These are phyloP conservation scores for Sisymbrium irio DNA, from an alignment of 345 rosid species.

Conservation along the genomic window DNA sequence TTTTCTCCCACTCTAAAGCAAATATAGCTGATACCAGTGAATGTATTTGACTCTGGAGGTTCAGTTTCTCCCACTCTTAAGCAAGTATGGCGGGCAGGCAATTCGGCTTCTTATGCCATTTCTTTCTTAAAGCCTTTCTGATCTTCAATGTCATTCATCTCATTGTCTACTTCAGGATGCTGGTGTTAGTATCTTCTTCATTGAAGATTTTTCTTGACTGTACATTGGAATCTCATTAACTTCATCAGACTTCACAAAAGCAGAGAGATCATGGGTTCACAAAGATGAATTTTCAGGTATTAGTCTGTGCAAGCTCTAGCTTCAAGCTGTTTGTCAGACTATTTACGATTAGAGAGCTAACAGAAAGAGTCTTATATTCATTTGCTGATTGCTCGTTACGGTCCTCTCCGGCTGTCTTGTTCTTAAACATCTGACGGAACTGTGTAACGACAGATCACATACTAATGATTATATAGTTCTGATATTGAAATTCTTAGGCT, in stretches of 20 bases:
- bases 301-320: no score
- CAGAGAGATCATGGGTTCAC: slow-evolving; percentile 30
- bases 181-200: no score
- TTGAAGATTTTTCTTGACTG: slow-evolving; percentile 19
- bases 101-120: slow-evolving; percentile 20
- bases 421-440: no score
- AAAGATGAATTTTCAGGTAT: slow-evolving; percentile 21
- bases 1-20: slow-evolving; percentile 30
- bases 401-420: no score
- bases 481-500: no score
- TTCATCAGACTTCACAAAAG: slow-evolving; percentile 39
- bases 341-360: no score
- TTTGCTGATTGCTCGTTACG: no score
- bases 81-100: slow-evolving; percentile 28
- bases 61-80: slow-evolving; percentile 33
- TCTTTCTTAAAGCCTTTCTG: slow-evolving; percentile 19
- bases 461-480: no score
- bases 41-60: slow-evolving; percentile 19
- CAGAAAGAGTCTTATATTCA: no score
- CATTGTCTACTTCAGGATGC: slow-evolving; percentile 30
- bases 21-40: slow-evolving; percentile 14
- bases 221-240: slow-evolving; percentile 26
- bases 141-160: slow-evolving; percentile 31
- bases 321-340: no score
- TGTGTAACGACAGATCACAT: no score